phyloP scores from a whole-genome alignment of 2,329 filamentous ascomycete genomes.

The Alternaria rosae region DNA sequence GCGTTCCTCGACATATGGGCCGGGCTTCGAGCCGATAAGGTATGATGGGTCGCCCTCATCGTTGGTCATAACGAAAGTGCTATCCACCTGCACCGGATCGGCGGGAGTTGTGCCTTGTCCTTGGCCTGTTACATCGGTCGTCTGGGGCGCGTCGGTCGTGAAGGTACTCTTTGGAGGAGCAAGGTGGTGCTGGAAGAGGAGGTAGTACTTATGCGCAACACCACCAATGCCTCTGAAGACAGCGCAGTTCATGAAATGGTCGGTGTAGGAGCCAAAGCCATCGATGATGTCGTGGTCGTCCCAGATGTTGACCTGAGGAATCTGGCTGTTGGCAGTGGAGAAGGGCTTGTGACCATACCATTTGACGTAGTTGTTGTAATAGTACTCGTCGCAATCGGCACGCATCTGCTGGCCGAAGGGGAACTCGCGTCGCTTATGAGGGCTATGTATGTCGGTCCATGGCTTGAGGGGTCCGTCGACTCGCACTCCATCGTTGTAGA shows the following conservation, averaged over 20 bases:
- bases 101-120: slow-evolving; percentile 63
- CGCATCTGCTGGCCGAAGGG: slow-evolving; percentile 71
- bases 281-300: slow-evolving; percentile 73
- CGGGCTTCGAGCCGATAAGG: slow-evolving; percentile 78
- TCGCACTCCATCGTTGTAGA: slow-evolving; percentile 79
- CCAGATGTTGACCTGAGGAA: slow-evolving; percentile 71
- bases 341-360: slow-evolving; percentile 76
- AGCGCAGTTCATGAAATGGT: slow-evolving; percentile 70
- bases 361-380: slow-evolving; percentile 67
- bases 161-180: slow-evolving; percentile 85
- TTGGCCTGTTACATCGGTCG: slow-evolving; percentile 56
- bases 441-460: slow-evolving; percentile 69
- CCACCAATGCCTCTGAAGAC: slow-evolving; percentile 72
- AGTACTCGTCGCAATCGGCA: slow-evolving; percentile 66
- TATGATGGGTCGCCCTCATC: slow-evolving; percentile 72
- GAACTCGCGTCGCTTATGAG: slow-evolving; percentile 65
- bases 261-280: slow-evolving; percentile 71
- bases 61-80: slow-evolving; percentile 73
- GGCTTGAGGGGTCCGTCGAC: slow-evolving; percentile 79
- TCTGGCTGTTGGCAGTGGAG: slow-evolving; percentile 66
- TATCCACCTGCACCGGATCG: slow-evolving; percentile 75
- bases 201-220: slow-evolving; percentile 66
- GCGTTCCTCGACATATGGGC: slow-evolving; percentile 69
- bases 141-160: slow-evolving; percentile 73
- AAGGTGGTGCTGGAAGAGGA: slow-evolving; percentile 77